Percentiles rank a stretch among this genome's conserved stretches.
These are phyloP conservation scores for Moesziomyces aphidis DNA, from an alignment of 1,284 basidiomycete species.

Conservation along the genomic window DNA sequence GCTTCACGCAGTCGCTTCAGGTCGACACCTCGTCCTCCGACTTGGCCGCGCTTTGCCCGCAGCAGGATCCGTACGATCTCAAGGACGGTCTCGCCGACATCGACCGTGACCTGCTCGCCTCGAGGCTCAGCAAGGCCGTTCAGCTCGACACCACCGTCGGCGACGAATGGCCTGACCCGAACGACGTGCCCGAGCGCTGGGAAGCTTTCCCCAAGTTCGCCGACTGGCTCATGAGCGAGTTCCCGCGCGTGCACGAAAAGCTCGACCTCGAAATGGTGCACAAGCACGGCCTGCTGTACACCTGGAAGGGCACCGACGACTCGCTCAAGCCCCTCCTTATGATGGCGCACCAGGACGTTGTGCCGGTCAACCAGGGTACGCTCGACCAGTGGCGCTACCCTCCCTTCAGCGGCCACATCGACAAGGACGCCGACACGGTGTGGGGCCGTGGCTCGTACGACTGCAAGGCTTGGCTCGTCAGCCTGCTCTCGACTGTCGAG, in stretches of 20 bases:
- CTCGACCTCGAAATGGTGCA: conserved; percentile 70
- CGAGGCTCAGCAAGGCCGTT: conserved; percentile 53
- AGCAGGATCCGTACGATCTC: conserved; percentile 38
- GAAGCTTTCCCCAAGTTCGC: conserved; percentile 51
- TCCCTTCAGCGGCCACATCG: conserved; percentile 71
- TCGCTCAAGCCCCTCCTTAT: conserved; percentile 77
- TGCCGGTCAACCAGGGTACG: conserved; percentile 72
- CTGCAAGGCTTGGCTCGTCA: conserved; percentile 70
- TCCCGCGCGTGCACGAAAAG: conserved; percentile 50
- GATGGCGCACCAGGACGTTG: conserved; percentile 71
- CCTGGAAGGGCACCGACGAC: conserved; percentile 74
- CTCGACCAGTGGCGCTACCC: conserved; percentile 71
- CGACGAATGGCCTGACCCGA: conserved; percentile 53
- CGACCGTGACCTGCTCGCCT: conserved; percentile 34
- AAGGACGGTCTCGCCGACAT: conserved; percentile 37
- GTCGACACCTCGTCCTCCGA: conserved; percentile 2
- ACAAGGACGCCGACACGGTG: conserved; percentile 69
- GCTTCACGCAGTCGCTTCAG: conserved; percentile 14
- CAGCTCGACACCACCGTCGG: conserved; percentile 58
- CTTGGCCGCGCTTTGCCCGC: conserved; percentile 27
- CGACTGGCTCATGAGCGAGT: conserved; percentile 44
- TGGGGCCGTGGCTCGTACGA: conserved; percentile 70
- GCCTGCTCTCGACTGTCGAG: conserved; percentile 71
- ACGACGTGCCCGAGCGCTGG: conserved; percentile 45
- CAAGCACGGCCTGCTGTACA: conserved; percentile 76